Base-by-base conservation (phyloP, 805 yeast species). In the Pichia rugopelliculosa region DNA sequence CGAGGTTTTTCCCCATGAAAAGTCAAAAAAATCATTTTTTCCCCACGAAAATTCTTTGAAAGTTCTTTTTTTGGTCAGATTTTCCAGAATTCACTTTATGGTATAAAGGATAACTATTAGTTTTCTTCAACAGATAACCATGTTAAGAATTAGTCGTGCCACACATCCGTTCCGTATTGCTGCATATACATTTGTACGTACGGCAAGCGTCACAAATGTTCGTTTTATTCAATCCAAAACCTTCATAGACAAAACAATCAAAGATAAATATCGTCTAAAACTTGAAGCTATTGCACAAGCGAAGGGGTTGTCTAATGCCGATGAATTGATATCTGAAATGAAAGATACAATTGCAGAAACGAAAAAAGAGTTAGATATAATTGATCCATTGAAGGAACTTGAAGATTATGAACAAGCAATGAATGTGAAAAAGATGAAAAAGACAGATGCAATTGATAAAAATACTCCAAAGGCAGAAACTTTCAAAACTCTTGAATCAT, bases 301-400 rank as follows among this genome's bases (percentile, higher is more conserved):
- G 48, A 52, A 69, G 20, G 83, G 82, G 11, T 73, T 68, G 0
- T 54, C 65, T 1, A 62, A 70, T 33, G 65, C 86, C 4, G 78
- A 79, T 7, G 85, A 85, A 48, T 68, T 89, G 52, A 76, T 80
- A 53, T 78, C 69, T 37, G 77, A 75, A 52, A 65, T 83, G 53
- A 80, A 83, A 56, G 84, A 79, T 37, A 74, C 78, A 21, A 77
- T 88, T 41, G 79, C 73, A 34, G 59, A 64, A 33, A 75, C 71
- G 42, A 83, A 80, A 59, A 71, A 70, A 50, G 77, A 79, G 49
- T 68, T 84, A 58, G 73, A 71, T 59, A 76, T 71, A 47, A 65
- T 84, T 13, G 95, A 87, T 59, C 93, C 93, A 0, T 66, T 85
- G 54, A 69, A 75, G 44, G 86, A 82, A 51, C 65, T 84, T n/a